Evolutionary conservation across 1,139 yeast species (phyloP).

Genomic region (Pichia kudriavzevii): DNA sequence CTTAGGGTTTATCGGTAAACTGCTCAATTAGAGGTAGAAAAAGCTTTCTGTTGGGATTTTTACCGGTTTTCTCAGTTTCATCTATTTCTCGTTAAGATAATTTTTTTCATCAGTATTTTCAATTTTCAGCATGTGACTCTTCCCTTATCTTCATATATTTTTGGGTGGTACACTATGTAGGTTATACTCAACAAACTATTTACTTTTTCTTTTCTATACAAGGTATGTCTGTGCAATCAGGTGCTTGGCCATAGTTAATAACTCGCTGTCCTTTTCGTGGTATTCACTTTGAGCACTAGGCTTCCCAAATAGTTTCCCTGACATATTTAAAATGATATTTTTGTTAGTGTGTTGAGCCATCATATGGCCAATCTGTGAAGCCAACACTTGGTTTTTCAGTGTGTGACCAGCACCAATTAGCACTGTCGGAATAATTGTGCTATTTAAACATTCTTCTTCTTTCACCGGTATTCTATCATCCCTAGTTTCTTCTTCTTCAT

Average conservation of each 20-base stretch:
- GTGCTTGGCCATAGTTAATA: constrained; percentile 7
- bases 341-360: constrained; percentile 24
- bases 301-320: constrained; percentile 32
- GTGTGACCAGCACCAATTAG: constrained; percentile 27
- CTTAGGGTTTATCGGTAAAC: too few relatives aligned
- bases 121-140: too few relatives aligned
- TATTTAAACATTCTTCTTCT: constrained; percentile 8
- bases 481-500: constrained; percentile 11
- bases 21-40: too few relatives aligned
- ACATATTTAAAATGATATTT: constrained; percentile 32
- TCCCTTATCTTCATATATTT: too few relatives aligned
- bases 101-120: too few relatives aligned
- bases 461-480: too few relatives aligned
- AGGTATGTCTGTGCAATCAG: constrained; percentile 5
- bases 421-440: constrained; percentile 22
- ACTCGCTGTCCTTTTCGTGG: constrained; percentile 5
- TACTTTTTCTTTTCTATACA: too few relatives aligned
- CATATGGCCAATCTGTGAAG: constrained; percentile 30
- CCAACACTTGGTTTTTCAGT: constrained; percentile 28
- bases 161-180: too few relatives aligned
- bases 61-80: too few relatives aligned
- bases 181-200: too few relatives aligned
- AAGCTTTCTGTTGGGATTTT: too few relatives aligned
- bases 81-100: too few relatives aligned
- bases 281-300: constrained; percentile 2